Conservation (phyloP, 2,329 filamentous ascomycete species). For the Aspergillus japonicus region DNA sequence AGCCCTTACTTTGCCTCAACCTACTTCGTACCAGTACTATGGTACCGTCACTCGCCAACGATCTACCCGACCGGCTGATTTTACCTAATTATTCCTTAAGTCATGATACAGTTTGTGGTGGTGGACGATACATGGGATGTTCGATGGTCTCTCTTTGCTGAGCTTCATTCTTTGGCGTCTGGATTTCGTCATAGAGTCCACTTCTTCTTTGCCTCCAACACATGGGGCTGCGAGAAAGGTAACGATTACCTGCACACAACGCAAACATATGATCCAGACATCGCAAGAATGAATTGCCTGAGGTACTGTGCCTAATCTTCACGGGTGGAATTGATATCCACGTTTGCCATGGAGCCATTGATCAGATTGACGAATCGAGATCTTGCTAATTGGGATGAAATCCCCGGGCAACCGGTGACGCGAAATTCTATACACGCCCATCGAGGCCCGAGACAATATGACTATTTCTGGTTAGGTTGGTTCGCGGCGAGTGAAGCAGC, state of each 20-base stretch:
- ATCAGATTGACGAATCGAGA: conserved; percentile 9
- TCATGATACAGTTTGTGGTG: neutral
- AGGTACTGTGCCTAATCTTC: neutral
- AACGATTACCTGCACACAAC: neutral
- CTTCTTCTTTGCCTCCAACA: neutral
- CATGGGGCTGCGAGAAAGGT: neutral
- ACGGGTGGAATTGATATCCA: conserved; percentile 3
- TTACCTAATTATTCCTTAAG: conserved; percentile 8
- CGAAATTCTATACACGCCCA: conserved; percentile 15
- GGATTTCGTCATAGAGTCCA: conserved; percentile 7
- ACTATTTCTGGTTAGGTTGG: conserved; percentile 24
- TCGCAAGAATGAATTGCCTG: neutral
- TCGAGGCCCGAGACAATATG: conserved; percentile 22
- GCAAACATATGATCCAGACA: neutral
- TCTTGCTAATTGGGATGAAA: conserved; percentile 4
- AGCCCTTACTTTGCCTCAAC: neutral
- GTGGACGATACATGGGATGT: conserved; percentile 9
- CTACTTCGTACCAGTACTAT: neutral
- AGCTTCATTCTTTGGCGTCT: neutral
- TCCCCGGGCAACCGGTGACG: conserved; percentile 18
- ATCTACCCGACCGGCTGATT: neutral
- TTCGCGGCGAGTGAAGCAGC: conserved; percentile 19
- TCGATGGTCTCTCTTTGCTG: neutral
- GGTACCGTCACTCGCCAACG: neutral
- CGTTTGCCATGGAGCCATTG: neutral